A percentile compares a stretch with the other conserved stretches of the same genome.
phyloP scores from a whole-genome alignment of 1,139 yeast species.

The Suhomyces guaymorum region DNA sequence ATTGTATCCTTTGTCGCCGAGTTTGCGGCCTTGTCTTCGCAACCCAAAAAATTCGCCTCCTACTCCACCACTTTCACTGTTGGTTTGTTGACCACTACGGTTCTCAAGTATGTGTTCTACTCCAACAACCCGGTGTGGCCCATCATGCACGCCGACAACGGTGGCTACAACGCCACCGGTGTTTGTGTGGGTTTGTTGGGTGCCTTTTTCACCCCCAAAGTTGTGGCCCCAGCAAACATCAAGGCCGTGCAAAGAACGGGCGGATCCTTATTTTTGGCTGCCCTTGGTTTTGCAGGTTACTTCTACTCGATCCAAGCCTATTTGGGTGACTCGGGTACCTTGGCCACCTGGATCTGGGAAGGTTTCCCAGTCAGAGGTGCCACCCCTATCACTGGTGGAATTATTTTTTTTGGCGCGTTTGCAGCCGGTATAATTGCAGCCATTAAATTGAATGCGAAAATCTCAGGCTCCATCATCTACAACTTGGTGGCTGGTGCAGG shows the following conservation, averaged over 20 bases:
- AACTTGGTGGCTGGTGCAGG: constrained; percentile 45
- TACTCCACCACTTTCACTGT: constrained; percentile 64
- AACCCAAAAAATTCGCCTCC: constrained; percentile 46
- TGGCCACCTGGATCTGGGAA: constrained; percentile 91
- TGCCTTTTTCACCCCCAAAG: constrained; percentile 52
- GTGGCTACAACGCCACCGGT: constrained; percentile 82
- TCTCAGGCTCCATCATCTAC: constrained; percentile 29
- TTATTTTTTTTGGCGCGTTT: constrained; percentile 62
- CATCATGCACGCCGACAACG: constrained; percentile 79
- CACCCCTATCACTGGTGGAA: constrained; percentile 85
- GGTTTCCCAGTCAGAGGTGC: constrained; percentile 91
- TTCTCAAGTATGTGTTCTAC: constrained; percentile 71
- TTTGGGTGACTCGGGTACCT: constrained; percentile 79
- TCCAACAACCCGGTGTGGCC: constrained; percentile 98
- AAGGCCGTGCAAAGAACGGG: constrained; percentile 21
- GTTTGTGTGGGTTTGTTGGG: constrained; percentile 63
- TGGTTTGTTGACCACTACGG: constrained; percentile 73
- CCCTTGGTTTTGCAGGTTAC: constrained; percentile 76
- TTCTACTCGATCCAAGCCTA: constrained; percentile 73
- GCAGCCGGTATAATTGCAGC: constrained; percentile 51
- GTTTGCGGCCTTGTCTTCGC: constrained; percentile 46
- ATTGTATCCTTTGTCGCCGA: constrained; percentile 65
- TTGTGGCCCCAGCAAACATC: constrained; percentile 15
- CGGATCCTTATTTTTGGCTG: constrained; percentile 51
- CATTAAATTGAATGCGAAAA: constrained; percentile 26